Percentiles rank a stretch among this genome's conserved stretches.
phyloP scores from a whole-genome alignment of 306 rosid genomes.

The Hippophae rhamnoides region DNA sequence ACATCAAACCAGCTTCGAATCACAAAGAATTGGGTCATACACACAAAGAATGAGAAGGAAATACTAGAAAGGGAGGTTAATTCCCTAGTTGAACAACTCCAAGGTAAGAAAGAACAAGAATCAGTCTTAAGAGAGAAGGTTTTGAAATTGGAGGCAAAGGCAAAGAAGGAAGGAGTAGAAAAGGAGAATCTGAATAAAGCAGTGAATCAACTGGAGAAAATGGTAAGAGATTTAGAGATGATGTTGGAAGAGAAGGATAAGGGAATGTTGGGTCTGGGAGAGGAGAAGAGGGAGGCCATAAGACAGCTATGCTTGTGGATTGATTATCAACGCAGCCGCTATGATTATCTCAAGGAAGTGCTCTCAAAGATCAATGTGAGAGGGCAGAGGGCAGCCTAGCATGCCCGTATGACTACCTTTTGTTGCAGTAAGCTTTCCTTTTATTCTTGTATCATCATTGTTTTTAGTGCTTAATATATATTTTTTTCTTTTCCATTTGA shows the following conservation, averaged over 20 bases:
- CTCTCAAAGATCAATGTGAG: conserved; percentile 38
- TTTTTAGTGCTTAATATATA: too few relatives aligned
- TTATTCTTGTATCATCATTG: too few relatives aligned
- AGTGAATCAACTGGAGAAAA: conserved; percentile 49
- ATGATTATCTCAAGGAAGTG: conserved; percentile 61
- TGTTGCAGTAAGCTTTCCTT: background rate
- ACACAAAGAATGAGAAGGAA: conserved; percentile 32
- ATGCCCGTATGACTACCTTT: background rate
- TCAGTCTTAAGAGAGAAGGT: conserved; percentile 27
- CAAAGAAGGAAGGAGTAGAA: conserved; percentile 51
- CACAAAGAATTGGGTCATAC: conserved; percentile 43
- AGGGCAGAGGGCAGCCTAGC: conserved; percentile 50
- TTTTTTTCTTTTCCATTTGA: too few relatives aligned
- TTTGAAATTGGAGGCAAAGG: conserved; percentile 44
- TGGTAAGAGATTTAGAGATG: conserved; percentile 52
- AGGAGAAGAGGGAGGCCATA: conserved; percentile 93
- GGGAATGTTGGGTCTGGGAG: conserved; percentile 51
- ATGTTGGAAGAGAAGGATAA: conserved; percentile 59
- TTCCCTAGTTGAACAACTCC: conserved; percentile 36
- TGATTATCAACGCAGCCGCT: conserved; percentile 77
- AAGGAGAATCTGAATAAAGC: conserved; percentile 43
- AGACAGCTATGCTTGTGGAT: conserved; percentile 89
- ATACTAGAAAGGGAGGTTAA: conserved; percentile 36
- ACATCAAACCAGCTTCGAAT: conserved; percentile 42
- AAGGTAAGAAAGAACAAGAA: conserved; percentile 31